Evolutionary conservation across 2,329 filamentous ascomycete species (phyloP).

Genomic region (Verruconis gallopava): DNA sequence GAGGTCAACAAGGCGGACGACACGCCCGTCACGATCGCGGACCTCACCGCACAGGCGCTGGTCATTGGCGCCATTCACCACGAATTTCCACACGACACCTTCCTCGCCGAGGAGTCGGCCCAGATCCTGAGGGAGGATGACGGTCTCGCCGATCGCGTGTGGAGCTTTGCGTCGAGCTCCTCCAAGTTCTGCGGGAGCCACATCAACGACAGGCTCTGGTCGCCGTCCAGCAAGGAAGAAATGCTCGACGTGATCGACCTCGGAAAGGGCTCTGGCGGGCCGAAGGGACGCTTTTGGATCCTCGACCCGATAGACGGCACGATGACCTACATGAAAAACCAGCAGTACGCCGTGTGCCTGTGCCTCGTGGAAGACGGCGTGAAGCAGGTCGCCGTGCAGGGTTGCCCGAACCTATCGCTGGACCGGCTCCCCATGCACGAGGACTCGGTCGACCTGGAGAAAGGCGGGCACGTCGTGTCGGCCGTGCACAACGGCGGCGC

Average conservation of each 20-base stretch:
- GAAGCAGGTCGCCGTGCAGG: constrained; percentile 46
- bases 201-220: constrained; percentile 19
- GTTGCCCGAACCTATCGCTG: constrained; percentile 47
- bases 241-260: constrained; percentile 51
- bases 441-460: constrained; percentile 19
- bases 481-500: constrained; percentile 35
- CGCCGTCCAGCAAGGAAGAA: constrained; percentile 36
- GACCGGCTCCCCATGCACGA: constrained; percentile 16
- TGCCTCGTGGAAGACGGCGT: constrained; percentile 44
- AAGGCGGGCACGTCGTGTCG: constrained; percentile 31
- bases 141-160: constrained; percentile 61
- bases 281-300: constrained; percentile 41
- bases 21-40: constrained; percentile 82
- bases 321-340: constrained; percentile 44
- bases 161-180: constrained; percentile 35
- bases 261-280: constrained; percentile 33
- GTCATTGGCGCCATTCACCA: constrained; percentile 83
- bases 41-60: constrained; percentile 93
- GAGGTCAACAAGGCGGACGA: constrained; percentile 69
- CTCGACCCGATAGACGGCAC: constrained; percentile 55
- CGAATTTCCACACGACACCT: constrained; percentile 83
- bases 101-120: constrained; percentile 93
- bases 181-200: constrained; percentile 21
- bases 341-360: constrained; percentile 51
- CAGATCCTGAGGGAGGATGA: constrained; percentile 60